A percentile compares a stretch with the other conserved stretches of the same genome.
Conservation (phyloP, 352 stramenopile genomes). For the Paralagenidium karlingii region DNA sequence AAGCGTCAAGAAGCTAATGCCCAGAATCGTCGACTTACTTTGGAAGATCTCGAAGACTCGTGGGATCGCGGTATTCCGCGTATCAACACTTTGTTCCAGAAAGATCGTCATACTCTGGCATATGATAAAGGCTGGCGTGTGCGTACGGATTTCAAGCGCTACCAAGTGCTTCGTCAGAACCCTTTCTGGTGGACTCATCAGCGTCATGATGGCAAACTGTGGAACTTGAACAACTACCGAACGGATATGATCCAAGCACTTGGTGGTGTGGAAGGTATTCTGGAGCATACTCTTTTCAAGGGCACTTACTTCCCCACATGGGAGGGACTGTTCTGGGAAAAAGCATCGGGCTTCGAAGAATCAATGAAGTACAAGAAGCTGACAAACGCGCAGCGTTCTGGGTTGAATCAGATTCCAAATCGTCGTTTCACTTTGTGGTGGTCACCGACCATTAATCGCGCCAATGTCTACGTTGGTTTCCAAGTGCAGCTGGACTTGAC, state of each 20-base stretch:
- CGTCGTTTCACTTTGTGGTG: conserved; percentile 99
- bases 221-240: conserved; percentile 99
- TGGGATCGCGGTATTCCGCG: conserved; percentile 98
- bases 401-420: conserved; percentile 99
- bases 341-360: conserved; percentile 91
- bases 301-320: conserved; percentile 99
- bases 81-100: conserved; percentile 95
- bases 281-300: conserved; percentile 99
- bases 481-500: conserved; percentile 99
- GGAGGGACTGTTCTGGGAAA: conserved; percentile 99
- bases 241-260: conserved; percentile 99
- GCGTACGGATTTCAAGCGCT: conserved; percentile 98
- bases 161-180: conserved; percentile 96
- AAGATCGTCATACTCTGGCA: conserved; percentile 98
- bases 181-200: conserved; percentile 99
- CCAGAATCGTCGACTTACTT: conserved; percentile 96
- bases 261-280: conserved; percentile 98
- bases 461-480: conserved; percentile 99
- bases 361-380: conserved; percentile 99
- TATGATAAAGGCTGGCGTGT: conserved; percentile 99
- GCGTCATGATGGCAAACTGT: conserved; percentile 99
- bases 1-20: conserved; percentile 99
- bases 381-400: conserved; percentile 98
- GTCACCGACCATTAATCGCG: conserved; percentile 99
- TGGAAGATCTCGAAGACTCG: conserved; percentile 99